Base-by-base conservation (phyloP, 192 early-diverging fungal species). In the Blastocladiella britannica region DNA sequence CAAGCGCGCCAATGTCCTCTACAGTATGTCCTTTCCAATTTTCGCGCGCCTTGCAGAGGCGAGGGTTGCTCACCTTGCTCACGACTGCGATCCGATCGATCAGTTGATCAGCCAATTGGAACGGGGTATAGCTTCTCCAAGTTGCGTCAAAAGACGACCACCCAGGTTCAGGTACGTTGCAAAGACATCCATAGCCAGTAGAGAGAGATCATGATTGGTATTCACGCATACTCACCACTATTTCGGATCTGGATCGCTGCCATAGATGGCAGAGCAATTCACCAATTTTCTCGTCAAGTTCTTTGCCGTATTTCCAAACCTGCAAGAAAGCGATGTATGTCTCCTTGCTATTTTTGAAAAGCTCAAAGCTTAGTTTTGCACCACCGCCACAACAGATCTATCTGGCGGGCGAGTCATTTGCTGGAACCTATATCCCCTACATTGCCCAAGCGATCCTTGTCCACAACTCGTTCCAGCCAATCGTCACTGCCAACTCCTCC, bases 371-470 rank as follows among this genome's bases (percentile, higher is more conserved):
- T n/a, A n/a, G n/a, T n/a, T n/a, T n/a, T n/a, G n/a, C n/a, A n/a
- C n/a, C n/a, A n/a, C 20, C 27, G 1, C 29, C 22, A 26, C 18
- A n/a, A 29, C 53, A 77, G 63, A 23, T 77, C 18, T 77, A 70
- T 57, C 28, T 78, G 12, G 55, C 74, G 2, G 76, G 76, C 23
- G 76, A 79, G 59, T 74, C 71, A 56, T 79, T 58, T 65, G 76
- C 76, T 15, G 76, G 76, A 7, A 63, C 63, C 18, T 79, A 65
- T 56, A 73, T 79, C 47, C 76, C 76, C 7, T 74, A 77, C 60
- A 66, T 74, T 52, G 69, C 70, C 4, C 8, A 51, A 9, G 68
- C 63, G 6, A 65, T 76, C 3, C 51, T 76, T 51, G 61, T 58
- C 7, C 25, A 47, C 6, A 64, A 61, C 29, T 12, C 28, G 26